These are phyloP conservation scores for Zoysia japonica DNA, from an alignment of 176 grass and related monocot species.

Conservation along the genomic window DNA sequence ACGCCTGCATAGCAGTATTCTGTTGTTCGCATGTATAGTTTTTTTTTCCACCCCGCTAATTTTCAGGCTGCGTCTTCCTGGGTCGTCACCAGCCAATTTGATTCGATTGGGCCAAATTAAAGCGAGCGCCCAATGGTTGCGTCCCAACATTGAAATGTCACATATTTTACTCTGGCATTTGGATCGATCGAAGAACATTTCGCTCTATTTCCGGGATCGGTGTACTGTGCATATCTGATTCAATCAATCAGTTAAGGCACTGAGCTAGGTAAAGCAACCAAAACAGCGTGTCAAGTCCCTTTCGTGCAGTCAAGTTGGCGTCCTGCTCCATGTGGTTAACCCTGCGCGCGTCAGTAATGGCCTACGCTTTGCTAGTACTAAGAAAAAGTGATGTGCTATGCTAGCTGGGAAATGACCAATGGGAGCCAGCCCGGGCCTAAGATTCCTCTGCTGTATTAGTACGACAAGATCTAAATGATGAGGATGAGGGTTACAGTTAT, in stretches of 20 bases:
- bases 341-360: not conserved
- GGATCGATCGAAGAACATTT: conserved; percentile 18
- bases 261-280: conserved; percentile 21
- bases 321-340: conserved; percentile 30
- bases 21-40: conserved; percentile 41
- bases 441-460: conserved; percentile 24
- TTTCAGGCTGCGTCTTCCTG: not conserved
- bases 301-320: conserved; percentile 27
- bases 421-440: conserved; percentile 38
- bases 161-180: conserved; percentile 58
- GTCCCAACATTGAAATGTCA: conserved; percentile 49
- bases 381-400: not conserved
- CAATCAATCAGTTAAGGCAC: conserved; percentile 13
- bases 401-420: not conserved
- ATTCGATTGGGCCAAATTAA: conserved; percentile 28
- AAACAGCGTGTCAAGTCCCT: conserved; percentile 32
- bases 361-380: too few relatives aligned
- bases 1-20: not conserved
- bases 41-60: not conserved
- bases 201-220: conserved; percentile 17
- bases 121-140: conserved; percentile 34
- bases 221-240: conserved; percentile 26
- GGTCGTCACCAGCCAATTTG: not conserved
- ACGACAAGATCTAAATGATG: conserved; percentile 38
- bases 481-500: conserved; percentile 8